Conservation (phyloP, 2,329 filamentous ascomycete species). For the Hypocreales sp. region DNA sequence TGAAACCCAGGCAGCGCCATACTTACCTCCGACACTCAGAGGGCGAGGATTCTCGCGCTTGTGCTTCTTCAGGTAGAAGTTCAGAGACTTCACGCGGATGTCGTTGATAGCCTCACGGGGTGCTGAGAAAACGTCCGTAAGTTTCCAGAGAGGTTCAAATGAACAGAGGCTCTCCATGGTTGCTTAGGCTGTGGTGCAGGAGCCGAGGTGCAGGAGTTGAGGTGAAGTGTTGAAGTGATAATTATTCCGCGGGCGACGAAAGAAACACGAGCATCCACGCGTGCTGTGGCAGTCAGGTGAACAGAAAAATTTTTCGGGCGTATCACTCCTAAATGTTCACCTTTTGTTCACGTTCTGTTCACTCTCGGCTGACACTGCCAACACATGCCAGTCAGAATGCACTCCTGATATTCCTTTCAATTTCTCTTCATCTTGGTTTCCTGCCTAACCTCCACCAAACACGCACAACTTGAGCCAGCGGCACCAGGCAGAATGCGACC, state of each 20-base stretch:
- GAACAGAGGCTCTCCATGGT: conserved; percentile 10
- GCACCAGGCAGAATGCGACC: conserved; percentile 5
- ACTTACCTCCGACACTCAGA: not conserved
- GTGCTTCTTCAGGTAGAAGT: conserved; percentile 4
- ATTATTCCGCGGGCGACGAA: too few species aligned
- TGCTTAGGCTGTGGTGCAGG: not conserved
- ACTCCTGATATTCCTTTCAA: not conserved
- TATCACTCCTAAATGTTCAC: too few species aligned
- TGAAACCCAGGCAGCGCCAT: too few species aligned
- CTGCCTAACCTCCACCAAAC: too few species aligned
- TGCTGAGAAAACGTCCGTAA: conserved; percentile 4
- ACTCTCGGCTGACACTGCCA: too few species aligned
- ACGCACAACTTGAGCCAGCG: too few species aligned
- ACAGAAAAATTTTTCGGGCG: not conserved
- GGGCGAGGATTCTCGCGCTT: conserved; percentile 1
- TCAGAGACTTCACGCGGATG: conserved; percentile 3
- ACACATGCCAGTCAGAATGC: not conserved
- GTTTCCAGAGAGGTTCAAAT: conserved; percentile 9
- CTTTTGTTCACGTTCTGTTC: too few species aligned
- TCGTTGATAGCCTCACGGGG: conserved; percentile 4
- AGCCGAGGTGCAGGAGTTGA: not conserved
- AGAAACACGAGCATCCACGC: too few species aligned
- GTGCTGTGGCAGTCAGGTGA: not conserved
- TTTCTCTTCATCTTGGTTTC: too few species aligned
- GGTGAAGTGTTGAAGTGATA: not conserved